Conservation (phyloP, 2,329 filamentous ascomycete genomes). For the Pyricularia sp. region DNA sequence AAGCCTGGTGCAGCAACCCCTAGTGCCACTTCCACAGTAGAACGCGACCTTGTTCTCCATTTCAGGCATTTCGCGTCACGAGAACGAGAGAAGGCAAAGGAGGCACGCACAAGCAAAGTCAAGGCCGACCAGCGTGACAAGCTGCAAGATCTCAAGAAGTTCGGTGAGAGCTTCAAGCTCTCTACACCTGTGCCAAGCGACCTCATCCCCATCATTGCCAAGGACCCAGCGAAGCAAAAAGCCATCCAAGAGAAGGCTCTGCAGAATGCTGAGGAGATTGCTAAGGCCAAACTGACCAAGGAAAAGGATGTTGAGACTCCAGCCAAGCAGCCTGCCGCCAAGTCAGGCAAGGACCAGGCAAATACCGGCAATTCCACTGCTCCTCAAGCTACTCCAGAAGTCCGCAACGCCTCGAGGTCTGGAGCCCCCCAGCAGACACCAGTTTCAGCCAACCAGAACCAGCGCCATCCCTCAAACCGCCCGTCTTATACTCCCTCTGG, state of each 20-base stretch:
- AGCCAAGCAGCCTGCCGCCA: slow-evolving; percentile 12
- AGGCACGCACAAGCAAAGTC: slow-evolving; percentile 46
- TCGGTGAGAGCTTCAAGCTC: slow-evolving; percentile 88
- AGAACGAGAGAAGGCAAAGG: slow-evolving; percentile 46
- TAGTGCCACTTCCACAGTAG: slow-evolving; percentile 51
- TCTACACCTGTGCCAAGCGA: slow-evolving; percentile 87
- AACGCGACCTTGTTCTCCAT: slow-evolving; percentile 49
- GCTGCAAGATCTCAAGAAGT: slow-evolving; percentile 89
- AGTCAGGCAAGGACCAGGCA: slow-evolving; percentile 6
- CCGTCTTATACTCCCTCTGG: slow-evolving; percentile 18
- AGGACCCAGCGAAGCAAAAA: slow-evolving; percentile 90
- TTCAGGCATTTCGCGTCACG: slow-evolving; percentile 56
- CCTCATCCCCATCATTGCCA: slow-evolving; percentile 88
- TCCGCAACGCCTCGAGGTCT: slow-evolving; percentile 15
- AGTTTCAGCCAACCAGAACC: slow-evolving; percentile 32
- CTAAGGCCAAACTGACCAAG: slow-evolving; percentile 36
- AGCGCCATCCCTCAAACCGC: slow-evolving; percentile 40
- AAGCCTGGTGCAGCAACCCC: slow-evolving; percentile 30
- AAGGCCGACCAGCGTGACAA: slow-evolving; percentile 82
- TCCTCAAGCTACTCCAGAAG: slow-evolving; percentile 7
- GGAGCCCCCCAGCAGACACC: slow-evolving; percentile 23
- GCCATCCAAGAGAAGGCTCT: slow-evolving; percentile 86
- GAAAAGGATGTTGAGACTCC: slow-evolving; percentile 36
- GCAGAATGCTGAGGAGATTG: slow-evolving; percentile 59
- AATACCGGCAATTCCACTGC: slow-evolving; percentile 12